Conservation (phyloP, 176 grass and related monocot species). For the Metroxylon sagu region DNA sequence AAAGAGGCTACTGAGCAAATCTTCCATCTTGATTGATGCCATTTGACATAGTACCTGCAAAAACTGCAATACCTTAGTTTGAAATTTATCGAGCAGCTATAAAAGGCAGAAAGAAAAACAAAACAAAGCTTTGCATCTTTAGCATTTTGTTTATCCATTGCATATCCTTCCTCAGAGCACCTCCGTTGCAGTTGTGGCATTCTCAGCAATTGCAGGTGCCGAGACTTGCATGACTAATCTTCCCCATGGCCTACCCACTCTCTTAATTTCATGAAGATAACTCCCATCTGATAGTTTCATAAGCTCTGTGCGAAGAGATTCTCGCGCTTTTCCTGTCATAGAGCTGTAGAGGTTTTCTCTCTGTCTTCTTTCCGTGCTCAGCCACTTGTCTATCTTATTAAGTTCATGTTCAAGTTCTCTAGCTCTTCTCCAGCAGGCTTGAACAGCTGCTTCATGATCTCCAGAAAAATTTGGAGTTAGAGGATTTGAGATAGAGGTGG, state of each 20-base stretch:
- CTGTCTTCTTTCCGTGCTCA: background rate
- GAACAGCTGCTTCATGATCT: background rate
- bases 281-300: conserved; percentile 35
- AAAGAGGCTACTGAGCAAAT: conserved; percentile 26
- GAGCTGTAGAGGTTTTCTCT: background rate
- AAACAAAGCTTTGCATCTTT: too few species aligned
- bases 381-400: background rate
- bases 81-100: too few species aligned
- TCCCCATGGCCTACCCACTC: conserved; percentile 33
- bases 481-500: too few species aligned
- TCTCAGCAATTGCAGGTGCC: conserved; percentile 19
- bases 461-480: too few species aligned
- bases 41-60: conserved; percentile 47
- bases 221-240: conserved; percentile 53
- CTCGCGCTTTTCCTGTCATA: background rate
- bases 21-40: conserved; percentile 14
- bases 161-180: conserved; percentile 7
- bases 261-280: conserved; percentile 40
- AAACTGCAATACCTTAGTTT: too few species aligned
- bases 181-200: conserved; percentile 31
- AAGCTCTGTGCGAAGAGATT: background rate
- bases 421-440: conserved; percentile 7
- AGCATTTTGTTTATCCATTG: too few species aligned
- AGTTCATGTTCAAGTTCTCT: conserved; percentile 1
- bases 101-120: too few species aligned